These are phyloP conservation scores for Ziziphus jujuba DNA, from an alignment of 306 rosid species.

Conservation along the genomic window DNA sequence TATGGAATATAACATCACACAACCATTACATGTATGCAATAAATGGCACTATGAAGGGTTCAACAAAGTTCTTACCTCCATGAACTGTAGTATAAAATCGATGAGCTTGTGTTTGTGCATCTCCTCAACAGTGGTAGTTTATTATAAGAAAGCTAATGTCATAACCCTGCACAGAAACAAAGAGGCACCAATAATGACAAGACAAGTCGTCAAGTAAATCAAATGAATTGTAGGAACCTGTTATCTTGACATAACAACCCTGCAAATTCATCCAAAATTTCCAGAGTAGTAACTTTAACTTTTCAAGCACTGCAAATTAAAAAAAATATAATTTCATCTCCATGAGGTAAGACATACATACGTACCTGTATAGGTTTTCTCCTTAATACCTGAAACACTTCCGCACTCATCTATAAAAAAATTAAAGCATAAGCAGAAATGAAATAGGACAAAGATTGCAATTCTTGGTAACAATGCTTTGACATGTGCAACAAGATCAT, in stretches of 20 bases:
- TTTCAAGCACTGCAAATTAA: neutral
- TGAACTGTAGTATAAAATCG: constrained; percentile 92
- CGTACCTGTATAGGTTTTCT: constrained; percentile 92
- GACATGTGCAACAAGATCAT: neutral
- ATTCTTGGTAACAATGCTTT: neutral
- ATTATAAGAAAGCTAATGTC: constrained; percentile 96
- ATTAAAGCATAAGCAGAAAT: constrained; percentile 10
- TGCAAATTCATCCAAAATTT: neutral
- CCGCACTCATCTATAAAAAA: constrained; percentile 91
- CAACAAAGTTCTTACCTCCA: constrained; percentile 77
- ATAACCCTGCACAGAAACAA: constrained; percentile 70
- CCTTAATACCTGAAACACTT: constrained; percentile 94
- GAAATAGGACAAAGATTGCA: neutral
- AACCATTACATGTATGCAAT: neutral
- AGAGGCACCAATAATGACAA: neutral
- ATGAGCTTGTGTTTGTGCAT: constrained; percentile 97
- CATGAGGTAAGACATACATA: constrained; percentile 9
- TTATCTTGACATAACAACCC: neutral
- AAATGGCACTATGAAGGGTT: constrained; percentile 19
- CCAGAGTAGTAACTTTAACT: neutral
- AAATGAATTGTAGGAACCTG: neutral
- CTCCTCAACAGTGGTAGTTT: constrained; percentile 91
- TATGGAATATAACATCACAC: too few species aligned
- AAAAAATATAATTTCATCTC: neutral
- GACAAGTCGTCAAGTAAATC: neutral